Percentiles rank a stretch among this genome's conserved stretches.
Conservation (phyloP, 495 filamentous ascomycete species). For the Neurospora sp. region DNA sequence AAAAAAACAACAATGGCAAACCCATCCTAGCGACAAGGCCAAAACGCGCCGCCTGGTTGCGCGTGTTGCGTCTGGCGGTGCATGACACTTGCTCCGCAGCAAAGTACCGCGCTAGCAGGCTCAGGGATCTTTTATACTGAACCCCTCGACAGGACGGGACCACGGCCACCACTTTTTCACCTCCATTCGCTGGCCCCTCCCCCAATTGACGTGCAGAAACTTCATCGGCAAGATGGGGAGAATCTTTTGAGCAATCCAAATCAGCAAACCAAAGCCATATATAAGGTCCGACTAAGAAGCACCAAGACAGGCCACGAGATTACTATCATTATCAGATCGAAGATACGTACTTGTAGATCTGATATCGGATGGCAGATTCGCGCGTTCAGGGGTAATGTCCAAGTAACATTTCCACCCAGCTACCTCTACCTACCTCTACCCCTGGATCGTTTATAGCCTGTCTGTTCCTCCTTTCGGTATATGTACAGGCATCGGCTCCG, state of each 20-base stretch:
- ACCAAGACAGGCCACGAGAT: neutral
- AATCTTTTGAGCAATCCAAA: neutral
- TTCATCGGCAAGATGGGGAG: neutral
- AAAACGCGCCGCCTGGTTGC: neutral
- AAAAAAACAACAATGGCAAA: neutral
- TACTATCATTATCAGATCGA: neutral
- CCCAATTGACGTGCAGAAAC: neutral
- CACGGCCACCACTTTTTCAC: neutral
- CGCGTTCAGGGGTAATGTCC: neutral
- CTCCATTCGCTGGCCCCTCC: neutral
- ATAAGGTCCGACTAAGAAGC: neutral
- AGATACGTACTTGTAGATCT: neutral
- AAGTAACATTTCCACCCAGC: neutral
- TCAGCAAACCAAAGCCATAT: neutral
- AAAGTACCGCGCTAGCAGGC: constrained; percentile 18
- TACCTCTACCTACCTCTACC: neutral
- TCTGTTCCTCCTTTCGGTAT: neutral
- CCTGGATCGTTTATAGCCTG: neutral
- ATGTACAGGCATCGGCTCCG: neutral
- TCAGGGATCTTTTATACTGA: constrained; percentile 1
- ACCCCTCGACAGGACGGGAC: constrained; percentile 2
- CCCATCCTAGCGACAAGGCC: neutral
- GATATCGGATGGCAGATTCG: neutral
- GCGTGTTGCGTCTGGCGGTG: neutral
- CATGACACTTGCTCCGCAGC: neutral